A percentile compares a stretch with the other conserved stretches of the same genome.
These are phyloP conservation scores for Lithohypha guttulata DNA, from an alignment of 2,329 filamentous ascomycete species.

Conservation along the genomic window DNA sequence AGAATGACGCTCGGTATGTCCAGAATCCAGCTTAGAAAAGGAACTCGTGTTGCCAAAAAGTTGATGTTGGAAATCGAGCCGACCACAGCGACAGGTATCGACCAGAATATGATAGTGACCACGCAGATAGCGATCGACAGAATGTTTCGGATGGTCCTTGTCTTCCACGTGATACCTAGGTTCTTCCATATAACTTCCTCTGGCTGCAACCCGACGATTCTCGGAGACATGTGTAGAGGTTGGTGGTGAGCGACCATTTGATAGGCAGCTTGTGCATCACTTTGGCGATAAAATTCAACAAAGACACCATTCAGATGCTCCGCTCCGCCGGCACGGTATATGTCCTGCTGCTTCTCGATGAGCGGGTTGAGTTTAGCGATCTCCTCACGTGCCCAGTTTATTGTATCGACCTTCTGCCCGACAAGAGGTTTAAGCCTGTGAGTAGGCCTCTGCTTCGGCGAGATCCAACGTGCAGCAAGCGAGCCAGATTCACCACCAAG, in stretches of 20 bases:
- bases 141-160: slow-evolving; percentile 63
- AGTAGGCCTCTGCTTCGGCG: slow-evolving; percentile 61
- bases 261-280: slow-evolving; percentile 74
- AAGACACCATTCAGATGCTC: slow-evolving; percentile 69
- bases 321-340: slow-evolving; percentile 54
- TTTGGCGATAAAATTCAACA: slow-evolving; percentile 75
- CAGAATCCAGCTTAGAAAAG: slow-evolving; percentile 64
- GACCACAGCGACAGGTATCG: slow-evolving; percentile 64
- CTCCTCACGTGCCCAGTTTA: slow-evolving; percentile 75
- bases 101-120: slow-evolving; percentile 79
- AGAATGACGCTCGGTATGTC: slow-evolving; percentile 59
- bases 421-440: slow-evolving; percentile 63
- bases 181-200: slow-evolving; percentile 80
- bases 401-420: slow-evolving; percentile 86
- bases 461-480: slow-evolving; percentile 64
- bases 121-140: slow-evolving; percentile 60
- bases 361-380: slow-evolving; percentile 64
- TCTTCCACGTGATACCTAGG: slow-evolving; percentile 75
- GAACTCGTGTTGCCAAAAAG: slow-evolving; percentile 47
- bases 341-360: slow-evolving; percentile 56
- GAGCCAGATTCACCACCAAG: slow-evolving; percentile 57
- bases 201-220: slow-evolving; percentile 73
- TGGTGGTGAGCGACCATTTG: slow-evolving; percentile 82
- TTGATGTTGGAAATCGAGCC: slow-evolving; percentile 78
- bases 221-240: slow-evolving; percentile 73